These are phyloP conservation scores for Cladophialophora carrionii DNA, from an alignment of 2,329 filamentous ascomycete species.

Conservation along the genomic window DNA sequence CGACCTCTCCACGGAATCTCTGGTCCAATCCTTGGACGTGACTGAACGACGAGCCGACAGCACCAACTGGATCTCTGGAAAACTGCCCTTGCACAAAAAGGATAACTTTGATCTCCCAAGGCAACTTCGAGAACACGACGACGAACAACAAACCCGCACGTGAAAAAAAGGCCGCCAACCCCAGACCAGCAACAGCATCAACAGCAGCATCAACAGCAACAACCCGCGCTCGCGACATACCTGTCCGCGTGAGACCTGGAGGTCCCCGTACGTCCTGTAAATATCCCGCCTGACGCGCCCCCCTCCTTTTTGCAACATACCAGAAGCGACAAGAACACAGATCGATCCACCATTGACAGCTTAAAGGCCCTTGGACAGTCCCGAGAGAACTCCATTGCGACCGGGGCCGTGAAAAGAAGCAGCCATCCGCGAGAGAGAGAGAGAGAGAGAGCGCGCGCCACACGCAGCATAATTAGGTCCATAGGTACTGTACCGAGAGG, in stretches of 20 bases:
- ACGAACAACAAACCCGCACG: neutral
- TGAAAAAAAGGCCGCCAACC: neutral
- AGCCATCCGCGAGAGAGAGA: too few relatives aligned
- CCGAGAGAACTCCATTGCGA: neutral
- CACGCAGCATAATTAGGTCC: neutral
- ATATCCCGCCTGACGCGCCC: too few relatives aligned
- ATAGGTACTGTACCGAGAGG: neutral
- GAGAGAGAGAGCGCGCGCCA: too few relatives aligned
- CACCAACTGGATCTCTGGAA: constrained; percentile 4
- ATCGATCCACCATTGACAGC: neutral
- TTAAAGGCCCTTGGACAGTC: neutral
- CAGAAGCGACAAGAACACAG: neutral
- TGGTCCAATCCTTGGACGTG: neutral
- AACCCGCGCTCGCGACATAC: neutral
- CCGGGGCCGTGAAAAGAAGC: neutral
- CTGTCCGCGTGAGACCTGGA: neutral
- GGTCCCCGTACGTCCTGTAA: neutral
- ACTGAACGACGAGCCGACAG: constrained; percentile 3
- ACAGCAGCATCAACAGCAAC: too few relatives aligned
- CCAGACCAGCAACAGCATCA: neutral
- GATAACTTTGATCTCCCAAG: neutral
- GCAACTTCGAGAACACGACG: neutral
- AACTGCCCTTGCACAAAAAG: neutral
- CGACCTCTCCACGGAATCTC: neutral
- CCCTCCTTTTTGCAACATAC: too few relatives aligned